Evolutionary conservation across 164 flowering plant genomes (phyloP).

Genomic region (Stephania yunnanensis): DNA sequence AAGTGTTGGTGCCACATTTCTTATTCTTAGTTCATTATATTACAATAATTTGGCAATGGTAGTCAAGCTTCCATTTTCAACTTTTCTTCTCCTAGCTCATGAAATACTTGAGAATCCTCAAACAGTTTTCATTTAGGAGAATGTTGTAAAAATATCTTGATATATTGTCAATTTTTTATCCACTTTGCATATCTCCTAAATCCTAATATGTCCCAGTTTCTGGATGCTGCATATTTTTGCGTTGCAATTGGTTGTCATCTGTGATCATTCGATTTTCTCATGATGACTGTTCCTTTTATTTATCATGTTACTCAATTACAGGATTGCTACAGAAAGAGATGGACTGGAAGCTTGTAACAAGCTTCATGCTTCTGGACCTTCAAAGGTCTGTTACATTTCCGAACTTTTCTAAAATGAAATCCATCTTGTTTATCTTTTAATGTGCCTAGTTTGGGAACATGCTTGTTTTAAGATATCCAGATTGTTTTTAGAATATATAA

Average conservation of each 20-base stretch:
- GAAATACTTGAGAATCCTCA: not conserved
- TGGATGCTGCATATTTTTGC: not conserved
- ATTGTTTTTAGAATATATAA: not conserved
- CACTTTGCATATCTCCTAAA: not conserved
- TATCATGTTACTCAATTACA: constrained; percentile 18
- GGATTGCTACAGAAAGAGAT: constrained; percentile 78
- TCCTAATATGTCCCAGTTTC: not conserved
- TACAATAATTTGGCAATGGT: not conserved
- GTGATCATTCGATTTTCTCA: not conserved
- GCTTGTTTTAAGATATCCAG: not conserved
- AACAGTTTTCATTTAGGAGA: not conserved
- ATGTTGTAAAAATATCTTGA: not conserved
- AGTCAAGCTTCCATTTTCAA: not conserved
- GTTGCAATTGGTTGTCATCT: not conserved
- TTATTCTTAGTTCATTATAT: not conserved
- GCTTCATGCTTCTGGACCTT: constrained; percentile 92
- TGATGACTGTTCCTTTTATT: not conserved
- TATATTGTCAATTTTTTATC: not conserved
- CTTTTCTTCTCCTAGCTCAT: not conserved
- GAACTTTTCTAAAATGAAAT: constrained; percentile 3
- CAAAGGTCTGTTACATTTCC: constrained; percentile 52
- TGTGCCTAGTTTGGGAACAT: not conserved
- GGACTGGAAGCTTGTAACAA: constrained; percentile 86
- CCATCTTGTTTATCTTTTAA: not conserved
- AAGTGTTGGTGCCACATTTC: not conserved